phyloP scores from a whole-genome alignment of 1,139 yeast species.

The Hyphopichia wangnamkhiaoensis region DNA sequence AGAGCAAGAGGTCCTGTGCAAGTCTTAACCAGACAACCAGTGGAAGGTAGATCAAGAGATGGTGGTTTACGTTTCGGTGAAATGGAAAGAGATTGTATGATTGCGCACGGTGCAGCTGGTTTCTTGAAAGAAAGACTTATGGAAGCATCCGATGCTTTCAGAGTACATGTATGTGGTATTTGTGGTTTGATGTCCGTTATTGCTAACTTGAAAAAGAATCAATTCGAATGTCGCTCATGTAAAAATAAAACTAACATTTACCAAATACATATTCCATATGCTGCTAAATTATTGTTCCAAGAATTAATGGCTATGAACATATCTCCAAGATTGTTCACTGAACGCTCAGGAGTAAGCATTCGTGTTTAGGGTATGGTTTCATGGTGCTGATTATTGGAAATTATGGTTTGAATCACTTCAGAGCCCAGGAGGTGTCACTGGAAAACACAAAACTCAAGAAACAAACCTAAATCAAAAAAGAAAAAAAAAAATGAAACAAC shows the following conservation, averaged over 20 bases:
- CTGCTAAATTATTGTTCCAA: slow-evolving; percentile 94
- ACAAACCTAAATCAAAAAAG: not conserved
- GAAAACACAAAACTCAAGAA: slow-evolving; percentile 4
- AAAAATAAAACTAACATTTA: slow-evolving; percentile 97
- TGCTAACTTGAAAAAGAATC: slow-evolving; percentile 95
- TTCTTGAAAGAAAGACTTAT: slow-evolving; percentile 87
- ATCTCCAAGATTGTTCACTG: slow-evolving; percentile 81
- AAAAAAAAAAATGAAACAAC: not conserved
- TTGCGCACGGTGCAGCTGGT: slow-evolving; percentile 99
- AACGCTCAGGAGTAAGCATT: slow-evolving; percentile 47
- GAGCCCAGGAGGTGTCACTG: slow-evolving; percentile 9
- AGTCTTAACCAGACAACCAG: slow-evolving; percentile 96
- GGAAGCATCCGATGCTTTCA: slow-evolving; percentile 98
- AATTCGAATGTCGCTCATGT: slow-evolving; percentile 97
- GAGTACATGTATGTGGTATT: slow-evolving; percentile 97
- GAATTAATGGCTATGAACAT: slow-evolving; percentile 99
- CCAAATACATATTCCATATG: slow-evolving; percentile 96
- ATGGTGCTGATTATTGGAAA: slow-evolving; percentile 5
- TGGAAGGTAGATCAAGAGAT: slow-evolving; percentile 98
- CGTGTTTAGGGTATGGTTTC: slow-evolving; percentile 28
- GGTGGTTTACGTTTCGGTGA: slow-evolving; percentile 99
- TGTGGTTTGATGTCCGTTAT: slow-evolving; percentile 98
- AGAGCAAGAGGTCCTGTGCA: slow-evolving; percentile 99
- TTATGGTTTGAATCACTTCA: not conserved
- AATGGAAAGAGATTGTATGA: slow-evolving; percentile 99